These are phyloP conservation scores for Fusarium pseudograminearum DNA, from an alignment of 2,329 filamentous ascomycete species.

Conservation along the genomic window DNA sequence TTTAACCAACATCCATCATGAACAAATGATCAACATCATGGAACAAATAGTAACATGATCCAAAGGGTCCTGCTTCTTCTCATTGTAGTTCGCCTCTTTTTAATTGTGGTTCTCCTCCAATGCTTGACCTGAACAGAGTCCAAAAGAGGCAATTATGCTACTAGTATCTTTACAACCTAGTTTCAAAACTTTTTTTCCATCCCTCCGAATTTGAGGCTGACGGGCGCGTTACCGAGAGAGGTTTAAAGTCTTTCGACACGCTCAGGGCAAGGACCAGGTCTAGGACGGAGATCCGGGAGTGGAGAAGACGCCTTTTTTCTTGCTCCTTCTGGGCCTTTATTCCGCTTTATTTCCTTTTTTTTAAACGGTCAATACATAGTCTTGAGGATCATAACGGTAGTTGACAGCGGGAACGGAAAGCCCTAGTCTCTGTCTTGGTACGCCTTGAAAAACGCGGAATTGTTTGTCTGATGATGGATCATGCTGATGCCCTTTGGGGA, in stretches of 20 bases:
- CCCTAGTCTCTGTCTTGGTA: neutral
- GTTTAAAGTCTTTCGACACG: slow-evolving; percentile 5
- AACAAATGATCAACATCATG: slow-evolving; percentile 26
- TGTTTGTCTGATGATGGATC: neutral
- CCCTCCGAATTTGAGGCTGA: slow-evolving; percentile 41
- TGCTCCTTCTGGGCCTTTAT: neutral
- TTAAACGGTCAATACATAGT: neutral
- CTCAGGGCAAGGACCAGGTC: slow-evolving; percentile 21
- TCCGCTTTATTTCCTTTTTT: slow-evolving; percentile 3
- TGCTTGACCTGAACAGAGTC: slow-evolving; percentile 18
- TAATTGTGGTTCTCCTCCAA: slow-evolving; percentile 22
- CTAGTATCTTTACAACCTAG: slow-evolving; percentile 23
- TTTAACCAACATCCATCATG: slow-evolving; percentile 4
- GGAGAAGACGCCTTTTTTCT: slow-evolving; percentile 23
- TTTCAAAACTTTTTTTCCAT: slow-evolving; percentile 15
- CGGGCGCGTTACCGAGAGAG: slow-evolving; percentile 27
- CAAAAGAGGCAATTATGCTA: slow-evolving; percentile 32
- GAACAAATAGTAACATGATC: neutral
- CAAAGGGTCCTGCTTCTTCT: neutral
- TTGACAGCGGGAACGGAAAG: slow-evolving; percentile 3
- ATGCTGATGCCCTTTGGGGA: slow-evolving; percentile 1
- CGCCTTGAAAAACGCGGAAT: neutral
- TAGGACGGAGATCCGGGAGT: slow-evolving; percentile 25
- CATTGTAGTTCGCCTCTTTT: slow-evolving; percentile 10
- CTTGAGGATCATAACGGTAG: slow-evolving; percentile 7